These are phyloP conservation scores for Trichophyton mentagrophytes DNA, from an alignment of 2,329 filamentous ascomycete genomes.

Conservation along the genomic window DNA sequence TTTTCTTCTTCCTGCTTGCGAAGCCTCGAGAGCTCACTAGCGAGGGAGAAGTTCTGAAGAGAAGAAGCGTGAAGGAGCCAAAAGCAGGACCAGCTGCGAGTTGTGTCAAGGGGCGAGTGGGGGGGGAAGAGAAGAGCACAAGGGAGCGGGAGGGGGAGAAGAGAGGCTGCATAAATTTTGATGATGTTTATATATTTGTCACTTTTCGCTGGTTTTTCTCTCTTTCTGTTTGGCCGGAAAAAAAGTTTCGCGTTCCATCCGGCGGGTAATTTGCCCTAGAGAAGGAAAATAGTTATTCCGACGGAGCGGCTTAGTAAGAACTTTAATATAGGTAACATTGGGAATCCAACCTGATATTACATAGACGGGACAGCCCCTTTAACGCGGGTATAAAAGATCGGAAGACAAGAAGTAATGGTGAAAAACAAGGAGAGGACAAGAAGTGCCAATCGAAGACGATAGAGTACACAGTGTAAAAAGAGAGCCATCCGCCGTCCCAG, in stretches of 20 bases:
- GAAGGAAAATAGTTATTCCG: neutral
- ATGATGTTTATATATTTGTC: neutral
- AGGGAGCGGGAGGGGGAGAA: constrained; percentile 3
- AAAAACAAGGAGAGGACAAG: neutral
- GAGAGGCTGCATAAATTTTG: neutral
- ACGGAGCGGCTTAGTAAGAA: neutral
- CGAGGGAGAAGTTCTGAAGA: constrained; percentile 1
- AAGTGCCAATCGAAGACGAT: neutral
- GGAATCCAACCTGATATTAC: no score
- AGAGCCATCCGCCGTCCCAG: neutral
- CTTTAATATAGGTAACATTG: no score
- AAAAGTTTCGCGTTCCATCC: neutral
- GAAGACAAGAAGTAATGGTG: neutral
- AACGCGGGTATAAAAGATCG: neutral
- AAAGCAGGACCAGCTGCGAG: constrained; percentile 53
- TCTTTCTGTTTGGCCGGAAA: neutral
- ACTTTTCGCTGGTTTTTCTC: neutral
- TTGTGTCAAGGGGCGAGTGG: constrained; percentile 25
- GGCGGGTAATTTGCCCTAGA: neutral
- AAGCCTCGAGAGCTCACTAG: constrained; percentile 26
- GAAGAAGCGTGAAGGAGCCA: constrained; percentile 20
- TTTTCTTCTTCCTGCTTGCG: constrained; percentile 54
- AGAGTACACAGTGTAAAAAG: neutral
- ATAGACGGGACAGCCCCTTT: no score
- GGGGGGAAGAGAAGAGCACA: constrained; percentile 26